These are phyloP conservation scores for Falciphora oryzae DNA, from an alignment of 2,329 filamentous ascomycete species.

Conservation along the genomic window DNA sequence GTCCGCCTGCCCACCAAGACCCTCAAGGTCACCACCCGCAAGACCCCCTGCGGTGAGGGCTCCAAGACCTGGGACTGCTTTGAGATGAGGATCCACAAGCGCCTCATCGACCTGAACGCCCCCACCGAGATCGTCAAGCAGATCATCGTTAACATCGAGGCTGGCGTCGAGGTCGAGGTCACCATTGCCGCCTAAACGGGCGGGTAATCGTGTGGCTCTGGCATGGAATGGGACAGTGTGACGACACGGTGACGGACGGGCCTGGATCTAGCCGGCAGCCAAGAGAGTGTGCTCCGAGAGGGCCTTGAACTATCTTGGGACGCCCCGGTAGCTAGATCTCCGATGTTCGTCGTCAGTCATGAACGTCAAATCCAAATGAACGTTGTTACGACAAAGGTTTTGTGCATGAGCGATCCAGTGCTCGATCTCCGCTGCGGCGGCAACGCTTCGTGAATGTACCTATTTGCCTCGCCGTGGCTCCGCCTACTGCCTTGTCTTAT, in stretches of 20 bases:
- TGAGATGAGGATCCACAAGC: conserved; percentile 99
- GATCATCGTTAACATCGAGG: conserved; percentile 77
- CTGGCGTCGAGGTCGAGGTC: conserved; percentile 11
- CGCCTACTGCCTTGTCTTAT: too few species aligned
- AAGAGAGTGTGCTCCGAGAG: background rate
- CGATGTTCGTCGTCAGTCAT: background rate
- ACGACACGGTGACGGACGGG: background rate
- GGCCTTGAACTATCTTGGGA: background rate
- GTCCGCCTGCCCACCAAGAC: conserved; percentile 96
- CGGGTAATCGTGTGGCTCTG: background rate
- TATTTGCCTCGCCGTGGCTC: too few species aligned
- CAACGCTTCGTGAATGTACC: background rate
- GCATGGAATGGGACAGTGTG: background rate
- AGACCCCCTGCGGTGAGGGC: conserved; percentile 99
- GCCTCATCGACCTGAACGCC: conserved; percentile 93
- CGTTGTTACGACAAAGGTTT: background rate
- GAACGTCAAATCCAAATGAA: background rate
- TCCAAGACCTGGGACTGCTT: conserved; percentile 99
- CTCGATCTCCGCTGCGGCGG: too few species aligned
- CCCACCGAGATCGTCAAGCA: conserved; percentile 97
- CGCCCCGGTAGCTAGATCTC: background rate
- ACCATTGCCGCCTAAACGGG: conserved; percentile 9
- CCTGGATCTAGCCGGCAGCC: too few species aligned
- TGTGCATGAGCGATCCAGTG: too few species aligned
- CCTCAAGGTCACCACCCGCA: conserved; percentile 94